A percentile compares a stretch with the other conserved stretches of the same genome.
Conservation (phyloP, 306 rosid genomes). For the Ormosia semicastrata region DNA sequence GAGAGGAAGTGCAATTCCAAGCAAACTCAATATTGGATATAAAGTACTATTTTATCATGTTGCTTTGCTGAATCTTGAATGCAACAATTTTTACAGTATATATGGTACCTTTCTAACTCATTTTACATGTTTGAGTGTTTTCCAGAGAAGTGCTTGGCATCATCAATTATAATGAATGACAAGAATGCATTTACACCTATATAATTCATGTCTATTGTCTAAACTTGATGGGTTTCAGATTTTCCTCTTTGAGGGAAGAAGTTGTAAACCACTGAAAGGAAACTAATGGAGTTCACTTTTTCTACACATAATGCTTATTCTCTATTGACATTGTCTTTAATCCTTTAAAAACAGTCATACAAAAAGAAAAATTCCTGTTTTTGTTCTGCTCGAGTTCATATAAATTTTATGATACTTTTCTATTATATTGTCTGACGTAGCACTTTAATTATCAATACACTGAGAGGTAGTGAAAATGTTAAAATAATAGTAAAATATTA, state of each 20-base stretch:
- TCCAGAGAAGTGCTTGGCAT: background rate
- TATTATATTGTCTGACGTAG: background rate
- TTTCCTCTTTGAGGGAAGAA: background rate
- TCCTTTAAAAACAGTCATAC: background rate
- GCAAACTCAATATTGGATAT: conserved; percentile 3
- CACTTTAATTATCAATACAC: background rate
- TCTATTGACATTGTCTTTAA: background rate
- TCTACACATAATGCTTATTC: background rate
- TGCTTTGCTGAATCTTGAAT: background rate
- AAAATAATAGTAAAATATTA: background rate
- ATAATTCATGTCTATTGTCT: conserved; percentile 1
- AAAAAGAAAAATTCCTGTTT: background rate
- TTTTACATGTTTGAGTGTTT: background rate
- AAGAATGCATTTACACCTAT: background rate
- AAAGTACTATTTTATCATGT: background rate
- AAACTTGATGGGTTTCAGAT: background rate
- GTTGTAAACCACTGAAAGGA: conserved; percentile 1
- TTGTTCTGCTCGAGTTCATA: background rate
- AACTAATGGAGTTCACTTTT: background rate
- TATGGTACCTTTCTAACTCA: background rate
- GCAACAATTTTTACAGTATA: background rate
- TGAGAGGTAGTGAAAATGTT: conserved; percentile 1
- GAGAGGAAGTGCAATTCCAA: background rate
- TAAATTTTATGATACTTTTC: background rate
- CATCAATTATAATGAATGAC: background rate